Conservation (phyloP, 192 early-diverging fungal species). For the Rhizoclosmatium globosum region DNA sequence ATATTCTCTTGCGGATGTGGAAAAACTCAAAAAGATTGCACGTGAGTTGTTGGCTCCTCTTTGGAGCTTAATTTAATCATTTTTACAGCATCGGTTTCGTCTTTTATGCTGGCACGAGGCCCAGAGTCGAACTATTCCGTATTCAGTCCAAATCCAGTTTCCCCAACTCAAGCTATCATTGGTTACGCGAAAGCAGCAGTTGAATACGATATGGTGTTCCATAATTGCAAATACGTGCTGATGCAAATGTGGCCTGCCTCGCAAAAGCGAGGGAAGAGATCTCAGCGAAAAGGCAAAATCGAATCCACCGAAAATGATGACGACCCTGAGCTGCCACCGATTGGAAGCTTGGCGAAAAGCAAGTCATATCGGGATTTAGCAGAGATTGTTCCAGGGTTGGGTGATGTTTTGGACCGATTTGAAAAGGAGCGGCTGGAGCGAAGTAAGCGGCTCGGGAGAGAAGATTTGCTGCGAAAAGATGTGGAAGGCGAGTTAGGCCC, state of each 20-base stretch:
- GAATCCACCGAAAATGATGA: constrained; percentile 1
- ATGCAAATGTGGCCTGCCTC: constrained; percentile 77
- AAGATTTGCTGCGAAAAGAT: constrained; percentile 30
- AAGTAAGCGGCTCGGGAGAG: constrained; percentile 32
- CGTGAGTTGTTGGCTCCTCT: constrained; percentile 25
- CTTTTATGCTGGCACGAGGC: constrained; percentile 93
- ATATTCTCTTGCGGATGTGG: constrained; percentile 68
- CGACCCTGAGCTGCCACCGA: constrained; percentile 31
- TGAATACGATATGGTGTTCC: constrained; percentile 72
- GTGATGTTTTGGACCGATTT: constrained; percentile 31
- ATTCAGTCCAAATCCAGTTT: constrained; percentile 64
- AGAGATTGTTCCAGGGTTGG: constrained; percentile 28
- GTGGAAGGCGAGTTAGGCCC: constrained; percentile 42
- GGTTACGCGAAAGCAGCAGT: constrained; percentile 77
- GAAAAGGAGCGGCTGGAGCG: constrained; percentile 28
- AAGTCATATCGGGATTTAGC: constrained; percentile 34
- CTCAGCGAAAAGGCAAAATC: constrained; percentile 11
- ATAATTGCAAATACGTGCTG: constrained; percentile 92
- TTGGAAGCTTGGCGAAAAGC: constrained; percentile 27
- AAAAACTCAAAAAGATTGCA: constrained; percentile 57
- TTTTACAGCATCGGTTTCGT: constrained; percentile 59
- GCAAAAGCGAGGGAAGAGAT: constrained; percentile 19
- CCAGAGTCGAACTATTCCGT: constrained; percentile 88
- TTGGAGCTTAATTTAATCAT: constrained; percentile 51
- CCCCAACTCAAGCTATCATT: constrained; percentile 63